Percentiles rank a stretch among this genome's conserved stretches.
Conservation (phyloP, 441 rosid species). For the Syzygium syzygioides region DNA sequence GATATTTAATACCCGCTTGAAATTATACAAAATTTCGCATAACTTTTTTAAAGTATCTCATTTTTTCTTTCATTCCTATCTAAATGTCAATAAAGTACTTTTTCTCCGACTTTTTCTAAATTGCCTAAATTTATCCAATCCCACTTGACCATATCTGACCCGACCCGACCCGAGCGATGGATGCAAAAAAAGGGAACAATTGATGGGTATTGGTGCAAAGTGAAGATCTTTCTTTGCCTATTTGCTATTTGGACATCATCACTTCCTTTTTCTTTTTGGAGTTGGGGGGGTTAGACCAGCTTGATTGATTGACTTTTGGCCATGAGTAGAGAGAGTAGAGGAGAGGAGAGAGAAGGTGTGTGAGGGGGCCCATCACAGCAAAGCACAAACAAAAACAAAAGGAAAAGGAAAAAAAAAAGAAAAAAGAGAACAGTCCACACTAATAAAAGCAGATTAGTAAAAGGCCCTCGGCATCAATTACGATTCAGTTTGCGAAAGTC, state of each 20-base stretch:
- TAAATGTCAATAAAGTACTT: background rate
- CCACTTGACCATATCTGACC: fast-evolving
- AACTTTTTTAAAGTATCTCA: background rate
- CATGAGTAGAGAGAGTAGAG: background rate
- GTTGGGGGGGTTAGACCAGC: background rate
- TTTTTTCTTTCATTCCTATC: background rate
- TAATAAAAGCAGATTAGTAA: background rate
- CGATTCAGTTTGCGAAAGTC: conserved; percentile 43
- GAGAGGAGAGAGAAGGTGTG: background rate
- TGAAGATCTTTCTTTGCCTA: background rate
- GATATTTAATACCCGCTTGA: background rate
- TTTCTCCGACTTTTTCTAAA: background rate
- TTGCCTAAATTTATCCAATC: background rate
- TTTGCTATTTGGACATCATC: background rate
- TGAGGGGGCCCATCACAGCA: background rate
- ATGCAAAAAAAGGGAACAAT: background rate
- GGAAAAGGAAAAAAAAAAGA: background rate
- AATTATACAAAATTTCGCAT: background rate
- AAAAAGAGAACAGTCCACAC: background rate
- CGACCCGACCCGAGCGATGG: background rate
- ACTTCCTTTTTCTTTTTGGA: background rate
- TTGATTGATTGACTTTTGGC: background rate
- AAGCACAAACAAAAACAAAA: background rate
- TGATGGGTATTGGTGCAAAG: background rate
- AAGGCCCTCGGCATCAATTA: background rate